Base-by-base conservation (phyloP, 2,329 filamentous ascomycete genomes). In the Aspergillus tanneri region DNA sequence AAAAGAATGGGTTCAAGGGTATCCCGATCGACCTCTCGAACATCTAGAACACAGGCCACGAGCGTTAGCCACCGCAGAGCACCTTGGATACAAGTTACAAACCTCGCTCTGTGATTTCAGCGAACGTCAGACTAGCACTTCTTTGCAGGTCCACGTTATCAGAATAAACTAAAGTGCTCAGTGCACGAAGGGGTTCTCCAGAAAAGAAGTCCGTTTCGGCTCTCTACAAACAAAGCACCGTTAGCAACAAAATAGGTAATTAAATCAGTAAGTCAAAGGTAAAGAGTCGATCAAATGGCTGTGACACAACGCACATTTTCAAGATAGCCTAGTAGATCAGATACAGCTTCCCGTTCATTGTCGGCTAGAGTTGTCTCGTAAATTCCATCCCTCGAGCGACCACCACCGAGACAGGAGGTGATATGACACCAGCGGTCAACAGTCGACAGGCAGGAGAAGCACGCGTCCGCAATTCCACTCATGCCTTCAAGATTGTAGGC, bases 101-200 rank as follows among this genome's bases (percentile, higher is more conserved):
- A 96, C 93, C 92, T 89, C 92, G 77, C 74, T 99, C 93, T 30
- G 93, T 99, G 60, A 99, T 99, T 71, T 99, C 93, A 52, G 93
- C 93, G 78, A 99, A 99, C 2, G 93, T 99, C 71, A 99, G 82
- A 70, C 92, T 97, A 44, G 93, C 93, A 74, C 93, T 97, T 58
- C 93, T 83, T 75, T 99, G 93, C 44, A 99, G 80, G 70, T 99
- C 93, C 68, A 99, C 91, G 75, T 99, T 99, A 72, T 97, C 91
- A 49, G 93, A 99, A 71, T 96, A 99, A 49, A 99, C 93, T 21
- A 99, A 82, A 10, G 92, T 99, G 72, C 90, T 96, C 48, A 99
- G 77, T 37, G 93, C 92, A 72, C 88, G 87, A 49, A 99, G 83
- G 37, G 93, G 93, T 66, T 96, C 91, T 72, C 93, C 93, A 28